Base-by-base conservation (phyloP, 2,329 filamentous ascomycete genomes). In the Botrytis porri region DNA sequence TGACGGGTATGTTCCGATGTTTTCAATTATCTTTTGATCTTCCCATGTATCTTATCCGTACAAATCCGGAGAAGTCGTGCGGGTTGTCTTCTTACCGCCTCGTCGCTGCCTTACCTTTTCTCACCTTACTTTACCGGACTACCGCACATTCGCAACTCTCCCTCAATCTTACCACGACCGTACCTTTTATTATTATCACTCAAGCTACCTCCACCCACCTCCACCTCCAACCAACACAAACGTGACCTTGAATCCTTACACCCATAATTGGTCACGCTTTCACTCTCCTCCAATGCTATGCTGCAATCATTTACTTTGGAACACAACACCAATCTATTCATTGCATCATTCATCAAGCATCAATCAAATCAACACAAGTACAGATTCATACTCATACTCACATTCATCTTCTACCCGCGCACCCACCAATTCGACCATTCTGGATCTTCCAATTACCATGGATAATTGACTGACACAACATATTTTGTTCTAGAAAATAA, bases 391-490 rank as follows among this genome's bases (percentile, higher is more conserved):
- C 29, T 20, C 22, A 51, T 12, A 25, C 45, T 51, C 25, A n/a
- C 12, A n/a, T 3, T 54, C 48, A 54, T 54, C 14, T 54, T n/a
- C 48, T 20, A 16, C 48, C 48, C 25, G 39, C 35, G 35, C 60
- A 39, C 20, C 45, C 35, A 20, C 39, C 64, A 22, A 67, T 67
- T 67, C 64, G 64, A 67, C 7, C 48, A 67, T 41, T 39, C 25
- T 41, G 64, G 48, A 57, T 67, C 29, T 20, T 39, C 61, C 61
- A 63, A 54, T 39, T 39, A 22, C 65, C 48, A 41, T 41, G 65
- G 25, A 67, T 67, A 67, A 57, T 57, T 67, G 35, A 67, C 65
- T 67, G 54, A 67, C 65, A 57, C 65, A 41, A 67, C 65, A 67
- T 67, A 22, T 67, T 57, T 37, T 57, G n/a, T 35, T 67, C 54